Evolutionary conservation across 2,329 filamentous ascomycete genomes (phyloP).

Genomic region (Thelonectria olida): DNA sequence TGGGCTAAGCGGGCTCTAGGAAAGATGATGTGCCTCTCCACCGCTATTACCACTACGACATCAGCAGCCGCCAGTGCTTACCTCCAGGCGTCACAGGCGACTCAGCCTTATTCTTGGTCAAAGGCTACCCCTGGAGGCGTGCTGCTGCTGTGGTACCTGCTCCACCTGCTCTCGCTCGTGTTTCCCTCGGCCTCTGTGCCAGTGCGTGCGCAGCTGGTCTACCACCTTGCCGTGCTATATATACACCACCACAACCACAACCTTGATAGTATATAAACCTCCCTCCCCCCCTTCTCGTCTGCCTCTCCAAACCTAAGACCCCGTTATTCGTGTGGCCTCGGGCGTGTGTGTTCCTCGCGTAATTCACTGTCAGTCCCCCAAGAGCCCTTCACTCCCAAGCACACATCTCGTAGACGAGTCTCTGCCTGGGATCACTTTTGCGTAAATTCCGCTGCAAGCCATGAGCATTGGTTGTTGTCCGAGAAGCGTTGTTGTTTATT

Average conservation of each 20-base stretch:
- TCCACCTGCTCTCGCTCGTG: constrained; percentile 36
- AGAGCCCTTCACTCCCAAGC: no score
- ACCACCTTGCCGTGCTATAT: constrained; percentile 23
- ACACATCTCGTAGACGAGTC: no score
- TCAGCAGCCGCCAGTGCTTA: constrained; percentile 19
- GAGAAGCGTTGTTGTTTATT: no score
- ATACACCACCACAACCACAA: constrained; percentile 26
- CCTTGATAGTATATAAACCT: no score
- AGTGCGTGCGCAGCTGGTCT: neutral
- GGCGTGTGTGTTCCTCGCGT: no score
- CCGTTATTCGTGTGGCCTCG: no score
- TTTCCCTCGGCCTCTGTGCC: constrained; percentile 20
- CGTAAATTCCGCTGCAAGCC: no score
- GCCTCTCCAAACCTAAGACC: no score
- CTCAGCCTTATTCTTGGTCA: constrained; percentile 41
- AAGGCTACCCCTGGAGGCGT: constrained; percentile 21
- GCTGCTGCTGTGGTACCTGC: neutral
- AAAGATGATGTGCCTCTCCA: no score
- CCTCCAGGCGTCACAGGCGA: constrained; percentile 27
- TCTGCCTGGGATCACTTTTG: no score
- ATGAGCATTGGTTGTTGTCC: no score
- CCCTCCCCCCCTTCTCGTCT: constrained; percentile 19
- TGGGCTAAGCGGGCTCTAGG: constrained; percentile 22
- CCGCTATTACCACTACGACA: constrained; percentile 29
- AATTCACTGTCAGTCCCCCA: no score